Conservation (phyloP, 192 early-diverging fungal genomes). For the Podila verticillata region DNA sequence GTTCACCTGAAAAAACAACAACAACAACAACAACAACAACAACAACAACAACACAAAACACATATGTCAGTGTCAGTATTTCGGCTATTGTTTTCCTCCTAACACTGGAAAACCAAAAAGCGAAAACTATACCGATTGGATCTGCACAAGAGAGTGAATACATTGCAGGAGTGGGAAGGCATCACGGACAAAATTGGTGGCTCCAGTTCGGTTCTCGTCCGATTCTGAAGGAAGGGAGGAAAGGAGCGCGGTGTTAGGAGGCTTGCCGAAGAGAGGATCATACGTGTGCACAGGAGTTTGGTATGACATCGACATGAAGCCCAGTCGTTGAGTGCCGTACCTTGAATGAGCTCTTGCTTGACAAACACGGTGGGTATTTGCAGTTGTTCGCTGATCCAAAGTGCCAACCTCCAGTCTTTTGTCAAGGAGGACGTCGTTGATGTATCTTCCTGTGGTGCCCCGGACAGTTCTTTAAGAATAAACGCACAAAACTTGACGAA, state of each 20-base stretch:
- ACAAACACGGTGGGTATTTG: slow-evolving; percentile 31
- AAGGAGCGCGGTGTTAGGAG: not conserved
- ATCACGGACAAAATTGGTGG: slow-evolving; percentile 6
- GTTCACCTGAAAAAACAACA: slow-evolving; percentile 26
- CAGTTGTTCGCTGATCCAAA: slow-evolving; percentile 31
- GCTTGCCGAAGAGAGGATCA: not conserved
- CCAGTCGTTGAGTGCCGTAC: not conserved
- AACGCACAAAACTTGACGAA: not conserved
- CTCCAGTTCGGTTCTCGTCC: not conserved
- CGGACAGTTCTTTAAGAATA: not conserved
- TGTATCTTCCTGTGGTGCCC: not conserved
- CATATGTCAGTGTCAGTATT: not conserved
- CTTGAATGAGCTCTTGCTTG: not conserved
- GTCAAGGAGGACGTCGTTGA: not conserved
- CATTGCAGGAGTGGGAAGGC: slow-evolving; percentile 1
- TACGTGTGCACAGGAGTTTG: no score
- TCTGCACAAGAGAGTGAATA: slow-evolving; percentile 13
- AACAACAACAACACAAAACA: not conserved
- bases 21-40: no score
- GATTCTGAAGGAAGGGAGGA: not conserved
- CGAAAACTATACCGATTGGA: slow-evolving; percentile 9
- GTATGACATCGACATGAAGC: not conserved
- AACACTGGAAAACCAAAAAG: not conserved
- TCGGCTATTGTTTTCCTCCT: not conserved
- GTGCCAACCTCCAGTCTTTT: slow-evolving; percentile 16